phyloP scores from a whole-genome alignment of 1,139 yeast genomes.

The Wickerhamomyces sp. region DNA sequence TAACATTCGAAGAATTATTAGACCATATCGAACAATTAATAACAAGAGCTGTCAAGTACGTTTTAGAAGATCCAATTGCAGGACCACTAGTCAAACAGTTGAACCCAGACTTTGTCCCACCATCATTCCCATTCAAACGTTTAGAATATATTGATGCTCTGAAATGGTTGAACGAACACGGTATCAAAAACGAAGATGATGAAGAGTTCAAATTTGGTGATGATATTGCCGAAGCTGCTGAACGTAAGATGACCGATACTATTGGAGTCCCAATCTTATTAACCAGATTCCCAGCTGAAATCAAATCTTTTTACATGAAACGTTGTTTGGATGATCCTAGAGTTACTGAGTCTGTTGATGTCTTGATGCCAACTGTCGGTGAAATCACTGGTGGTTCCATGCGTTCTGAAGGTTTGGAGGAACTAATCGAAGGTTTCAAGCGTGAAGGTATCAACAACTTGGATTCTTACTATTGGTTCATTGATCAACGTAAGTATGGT shows the following conservation, averaged over 20 bases:
- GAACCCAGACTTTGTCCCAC: conserved; percentile 86
- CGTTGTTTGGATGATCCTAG: conserved; percentile 86
- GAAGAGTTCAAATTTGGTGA: conserved; percentile 93
- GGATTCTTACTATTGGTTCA: conserved; percentile 87
- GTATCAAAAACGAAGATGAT: conserved; percentile 90
- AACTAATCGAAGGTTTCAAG: conserved; percentile 82
- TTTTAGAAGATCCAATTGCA: conserved; percentile 84
- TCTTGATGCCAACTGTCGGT: conserved; percentile 97
- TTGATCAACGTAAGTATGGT: conserved; percentile 94
- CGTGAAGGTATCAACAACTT: conserved; percentile 82
- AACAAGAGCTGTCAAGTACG: conserved; percentile 64
- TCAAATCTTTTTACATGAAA: conserved; percentile 97
- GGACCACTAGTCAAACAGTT: conserved; percentile 87
- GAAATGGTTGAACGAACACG: conserved; percentile 95
- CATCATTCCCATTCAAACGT: conserved; percentile 83
- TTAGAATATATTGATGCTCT: conserved; percentile 88
- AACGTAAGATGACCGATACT: conserved; percentile 95
- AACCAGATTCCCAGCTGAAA: conserved; percentile 93
- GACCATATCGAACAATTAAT: conserved; percentile 79
- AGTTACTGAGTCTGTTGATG: conserved; percentile 97
- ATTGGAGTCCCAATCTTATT: conserved; percentile 89
- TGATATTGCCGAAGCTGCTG: conserved; percentile 99
- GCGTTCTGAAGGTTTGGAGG: conserved; percentile 86
- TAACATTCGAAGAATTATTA: conserved; percentile 82
- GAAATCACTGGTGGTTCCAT: conserved; percentile 98